Percentiles rank a stretch among this genome's conserved stretches.
Evolutionary conservation across 805 yeast genomes (phyloP).

Genomic region (Nakazawaea molendinolei): DNA sequence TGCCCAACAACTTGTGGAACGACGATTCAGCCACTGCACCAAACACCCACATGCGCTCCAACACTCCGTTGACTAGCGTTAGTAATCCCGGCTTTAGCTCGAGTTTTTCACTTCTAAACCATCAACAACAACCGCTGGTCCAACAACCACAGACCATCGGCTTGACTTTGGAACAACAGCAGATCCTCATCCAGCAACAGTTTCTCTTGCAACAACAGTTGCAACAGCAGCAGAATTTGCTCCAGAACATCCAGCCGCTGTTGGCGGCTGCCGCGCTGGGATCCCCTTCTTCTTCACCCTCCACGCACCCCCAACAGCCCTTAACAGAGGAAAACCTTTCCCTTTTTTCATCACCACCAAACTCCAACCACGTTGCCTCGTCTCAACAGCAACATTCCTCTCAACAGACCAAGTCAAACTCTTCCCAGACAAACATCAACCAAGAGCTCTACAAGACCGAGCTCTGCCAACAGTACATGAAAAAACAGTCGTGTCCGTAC

Average conservation of each 20-base stretch:
- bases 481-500: conserved; percentile 73
- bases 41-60: conserved; percentile 1
- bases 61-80: conserved; percentile 7
- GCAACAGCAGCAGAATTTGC: conserved; percentile 11
- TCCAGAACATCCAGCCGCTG: conserved; percentile 8
- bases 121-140: conserved; percentile 2
- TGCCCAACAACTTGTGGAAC: conserved; percentile 10
- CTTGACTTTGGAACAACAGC: conserved; percentile 11
- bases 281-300: neutral
- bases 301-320: conserved; percentile 14
- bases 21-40: neutral
- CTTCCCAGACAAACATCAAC: conserved; percentile 14
- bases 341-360: conserved; percentile 23
- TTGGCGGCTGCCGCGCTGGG: neutral
- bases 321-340: conserved; percentile 34
- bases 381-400: conserved; percentile 3
- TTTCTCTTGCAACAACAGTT: conserved; percentile 12
- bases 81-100: neutral
- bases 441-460: conserved; percentile 74
- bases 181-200: conserved; percentile 12
- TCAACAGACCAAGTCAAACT: conserved; percentile 12
- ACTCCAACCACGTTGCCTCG: conserved; percentile 4
- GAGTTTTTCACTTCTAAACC: neutral
- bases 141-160: conserved; percentile 7
- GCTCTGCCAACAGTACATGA: conserved; percentile 71